Evolutionary conservation across 2,329 filamentous ascomycete species (phyloP), one percentile per base, ranked within the genome.

Genomic region (Phoma sp.): DNA sequence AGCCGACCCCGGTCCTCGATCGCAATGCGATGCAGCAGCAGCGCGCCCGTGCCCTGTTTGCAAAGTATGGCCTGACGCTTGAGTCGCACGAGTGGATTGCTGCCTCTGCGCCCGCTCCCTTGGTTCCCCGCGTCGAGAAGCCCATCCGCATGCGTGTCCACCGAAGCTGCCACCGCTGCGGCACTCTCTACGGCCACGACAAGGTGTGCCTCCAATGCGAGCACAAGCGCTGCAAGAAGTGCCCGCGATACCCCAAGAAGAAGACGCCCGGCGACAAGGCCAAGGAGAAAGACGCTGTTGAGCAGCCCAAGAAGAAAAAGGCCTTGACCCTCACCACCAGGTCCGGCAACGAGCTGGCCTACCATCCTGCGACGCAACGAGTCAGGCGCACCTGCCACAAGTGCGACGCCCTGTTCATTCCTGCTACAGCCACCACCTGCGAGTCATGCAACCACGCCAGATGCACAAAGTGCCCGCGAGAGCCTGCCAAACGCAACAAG

Each of bases 161-260:
- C 72, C 85, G 88, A 62, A 87, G 84, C 59, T 97, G 93, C 75
- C 93, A 96, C 76, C 83, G 85, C 62, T 97, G 93, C 78, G 84
- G 87, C 53, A 85, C 88, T 12, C 84, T 84, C 20, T 96, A 93
- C 72, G 87, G 89, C 50, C 75, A 83, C 17, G 84, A 88, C 66
- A 92, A 88, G 76, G 81, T 88, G 55, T 96, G 93, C 76, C 75
- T 82, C 60, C 85, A 84, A 62, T 97, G 93, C 78, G 83, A 89
- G 64, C 93, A 97, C 76, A 80, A 81, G 39, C 86, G 91, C 62
- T 97, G 93, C 83, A 89, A 85, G 69, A 87, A 89, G 68, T 97
- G 93, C 73, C 84, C 86, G 23, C 86, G 91, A 49, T 85, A 89
- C 66, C 92, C 92, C 28, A 80, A 84, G 47, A 87, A 87, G 77